A percentile compares a stretch with the other conserved stretches of the same genome.
phyloP scores from a whole-genome alignment of 805 yeast species.

The Suhomyces faveliae region DNA sequence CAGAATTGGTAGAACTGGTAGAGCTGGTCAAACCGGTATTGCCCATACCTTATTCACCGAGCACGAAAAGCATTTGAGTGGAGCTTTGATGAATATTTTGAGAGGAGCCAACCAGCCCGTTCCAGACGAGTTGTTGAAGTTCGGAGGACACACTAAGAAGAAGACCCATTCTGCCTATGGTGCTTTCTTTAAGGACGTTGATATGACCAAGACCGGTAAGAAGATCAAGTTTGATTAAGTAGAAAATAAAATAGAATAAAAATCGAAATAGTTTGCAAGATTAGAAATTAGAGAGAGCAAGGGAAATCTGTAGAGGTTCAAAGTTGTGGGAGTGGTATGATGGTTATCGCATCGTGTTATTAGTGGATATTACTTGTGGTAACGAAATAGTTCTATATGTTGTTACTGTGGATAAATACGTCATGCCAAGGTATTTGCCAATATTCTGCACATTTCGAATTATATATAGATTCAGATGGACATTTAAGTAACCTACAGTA shows the following conservation, averaged over 20 bases:
- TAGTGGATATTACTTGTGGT: too few species aligned
- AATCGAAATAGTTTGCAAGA: too few species aligned
- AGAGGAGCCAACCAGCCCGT: constrained; percentile 94
- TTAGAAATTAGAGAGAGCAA: too few species aligned
- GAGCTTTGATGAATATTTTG: constrained; percentile 87
- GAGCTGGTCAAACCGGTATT: constrained; percentile 93
- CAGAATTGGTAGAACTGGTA: constrained; percentile 96
- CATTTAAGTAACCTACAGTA: too few species aligned
- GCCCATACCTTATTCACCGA: constrained; percentile 97
- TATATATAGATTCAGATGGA: too few species aligned
- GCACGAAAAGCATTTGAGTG: constrained; percentile 93
- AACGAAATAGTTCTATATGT: too few species aligned
- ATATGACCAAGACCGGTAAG: constrained; percentile 76
- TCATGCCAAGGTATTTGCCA: too few species aligned
- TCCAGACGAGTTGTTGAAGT: constrained; percentile 90
- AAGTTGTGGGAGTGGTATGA: too few species aligned
- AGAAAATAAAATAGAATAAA: background rate
- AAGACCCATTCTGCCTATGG: constrained; percentile 98
- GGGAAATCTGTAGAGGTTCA: too few species aligned
- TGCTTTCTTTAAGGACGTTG: constrained; percentile 93
- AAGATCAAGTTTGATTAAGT: constrained; percentile 76
- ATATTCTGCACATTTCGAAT: too few species aligned
- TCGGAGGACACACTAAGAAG: constrained; percentile 97
- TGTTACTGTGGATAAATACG: too few species aligned
- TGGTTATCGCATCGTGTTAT: too few species aligned